Evolutionary conservation across 257 asterid genomes (phyloP), one percentile per base, ranked within the genome.

Genomic region (Scutellaria galericulata): DNA sequence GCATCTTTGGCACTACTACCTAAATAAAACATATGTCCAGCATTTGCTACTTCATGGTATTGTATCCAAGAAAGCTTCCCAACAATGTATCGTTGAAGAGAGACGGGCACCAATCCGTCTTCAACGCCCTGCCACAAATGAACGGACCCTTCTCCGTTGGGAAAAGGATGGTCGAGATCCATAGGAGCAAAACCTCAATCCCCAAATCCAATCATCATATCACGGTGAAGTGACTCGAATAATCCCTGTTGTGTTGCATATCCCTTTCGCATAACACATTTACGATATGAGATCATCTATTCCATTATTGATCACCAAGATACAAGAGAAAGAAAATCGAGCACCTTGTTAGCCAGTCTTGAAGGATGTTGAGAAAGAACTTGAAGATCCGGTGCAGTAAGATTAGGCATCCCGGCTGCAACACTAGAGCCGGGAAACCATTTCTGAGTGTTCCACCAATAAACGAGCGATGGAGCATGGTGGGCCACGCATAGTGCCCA

Each of bases 371-470:
- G 75, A 52, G 86, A 35, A 27, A 86, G 7, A 76, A 86, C 42
- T 65, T 78, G 61, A 60, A 86, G 56, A 85, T 90, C 97, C 1
- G 82, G 83, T 11, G 69, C 75, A 12, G 84, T 79, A 31, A 83
- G 69, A 58, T 78, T 90, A 7, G 90, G 80, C 20, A 22, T 83
- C 24, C 87, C 93, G 54, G 86, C 64, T 40, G 74, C 64, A 55
- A 82, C 95, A 72, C 90, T 90, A 13, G 89, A 86, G 50, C 77
- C 59, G 52, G 93, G 95, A 70, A 90, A 88, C 79, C 82, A 78
- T 68, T 83, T 74, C 82, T 85, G 97, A 42, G 95, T 88, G 80
- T 90, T 88, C 90, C 93, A 90, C 97, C 93, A 88, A 74, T 90
- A 82, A 66, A 84, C 81, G n/a, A 88, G 96, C 87, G 85, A 86